Evolutionary conservation across 345 rosid species (phyloP), one percentile per base, ranked within the genome.

Genomic region (Dipteronia dyeriana): DNA sequence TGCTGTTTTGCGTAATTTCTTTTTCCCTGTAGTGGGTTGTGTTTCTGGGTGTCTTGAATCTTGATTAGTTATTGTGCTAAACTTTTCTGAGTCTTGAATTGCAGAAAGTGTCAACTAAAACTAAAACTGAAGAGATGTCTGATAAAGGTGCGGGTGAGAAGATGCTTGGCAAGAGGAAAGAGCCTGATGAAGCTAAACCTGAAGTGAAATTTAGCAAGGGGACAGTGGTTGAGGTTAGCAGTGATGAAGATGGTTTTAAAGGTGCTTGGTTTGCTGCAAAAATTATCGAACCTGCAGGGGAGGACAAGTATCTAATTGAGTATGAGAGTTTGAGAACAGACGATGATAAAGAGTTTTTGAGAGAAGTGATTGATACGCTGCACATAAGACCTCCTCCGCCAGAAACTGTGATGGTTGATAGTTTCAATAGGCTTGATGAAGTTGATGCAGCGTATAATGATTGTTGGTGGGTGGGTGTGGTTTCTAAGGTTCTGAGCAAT

Each of bases 201-300:
- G 75, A 76, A 49, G 70, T 76, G 57, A 38, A 31, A 51, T 80
- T 82, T 57, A 69, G 73, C 57, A 61, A 73, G 71, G 90, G 92
- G 41, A 66, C 75, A 22, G 63, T 7, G 9, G 88, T 94, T 25
- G 98, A 96, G 88, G 95, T 94, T 34, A 85, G 89, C 66, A 90
- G 91, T 10, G 90, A 89, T 7, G 99, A 96, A 80, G 94, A 96
- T 49, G 99, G 99, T 31, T 86, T 90, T 76, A 75, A 88, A 81
- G 97, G 94, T 82, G 93, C 98, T 75, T 91, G 97, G 98, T 96
- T 92, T 83, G 76, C 78, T 9, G 98, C 89, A 70, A 89, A 84
- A 77, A 71, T 91, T 69, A 82, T 88, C 25, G 84, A 90, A 83
- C 78, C 78, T 31, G 47, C 78, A 57, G 90, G 90, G 51, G 76